These are phyloP conservation scores for Panellus pusillus DNA, from an alignment of 768 basidiomycete species.

Conservation along the genomic window DNA sequence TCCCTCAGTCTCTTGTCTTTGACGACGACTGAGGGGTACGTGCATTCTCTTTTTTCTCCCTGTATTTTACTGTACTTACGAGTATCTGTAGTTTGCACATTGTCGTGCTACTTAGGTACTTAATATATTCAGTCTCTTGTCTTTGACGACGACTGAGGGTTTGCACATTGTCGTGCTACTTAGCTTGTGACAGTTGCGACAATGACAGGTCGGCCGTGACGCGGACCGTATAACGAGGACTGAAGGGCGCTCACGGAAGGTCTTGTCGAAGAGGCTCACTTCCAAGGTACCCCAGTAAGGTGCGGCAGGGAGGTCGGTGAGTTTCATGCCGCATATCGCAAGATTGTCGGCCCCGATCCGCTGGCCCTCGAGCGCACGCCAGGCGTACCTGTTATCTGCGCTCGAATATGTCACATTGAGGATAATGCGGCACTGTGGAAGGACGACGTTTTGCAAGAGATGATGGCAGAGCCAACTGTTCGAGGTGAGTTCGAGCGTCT, in stretches of 20 bases:
- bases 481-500: neutral
- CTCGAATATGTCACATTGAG: neutral
- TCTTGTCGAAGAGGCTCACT: neutral
- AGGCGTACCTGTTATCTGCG: neutral
- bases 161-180: no score
- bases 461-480: neutral
- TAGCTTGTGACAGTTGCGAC: no score
- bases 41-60: no score
- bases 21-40: no score
- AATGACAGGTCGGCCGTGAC: neutral
- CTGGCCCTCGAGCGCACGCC: slow-evolving; percentile 7
- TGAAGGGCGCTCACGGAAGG: neutral
- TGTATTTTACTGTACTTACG: no score
- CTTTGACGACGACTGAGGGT: no score
- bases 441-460: neutral
- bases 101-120: no score
- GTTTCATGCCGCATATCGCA: neutral
- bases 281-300: neutral
- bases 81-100: no score
- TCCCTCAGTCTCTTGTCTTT: no score
- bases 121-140: no score
- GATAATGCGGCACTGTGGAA: slow-evolving; percentile 1
- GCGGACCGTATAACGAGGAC: neutral
- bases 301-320: neutral
- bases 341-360: neutral